Base-by-base conservation (phyloP, 805 yeast species). In the Blastobotrys attinorum region DNA sequence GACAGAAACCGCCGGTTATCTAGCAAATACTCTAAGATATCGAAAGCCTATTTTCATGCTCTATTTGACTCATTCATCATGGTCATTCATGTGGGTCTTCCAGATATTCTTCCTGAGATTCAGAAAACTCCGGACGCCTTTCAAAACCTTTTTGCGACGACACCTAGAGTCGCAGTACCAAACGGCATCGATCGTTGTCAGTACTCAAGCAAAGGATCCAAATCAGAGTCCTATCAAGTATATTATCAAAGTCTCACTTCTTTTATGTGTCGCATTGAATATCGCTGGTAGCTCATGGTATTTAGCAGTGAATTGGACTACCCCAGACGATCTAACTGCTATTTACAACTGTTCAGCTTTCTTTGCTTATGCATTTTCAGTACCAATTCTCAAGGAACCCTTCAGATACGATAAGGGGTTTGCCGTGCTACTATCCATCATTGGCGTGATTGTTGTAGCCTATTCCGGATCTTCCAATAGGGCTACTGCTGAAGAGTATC, bases 341-440 rank as follows among this genome's bases (percentile, higher is more conserved):
- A 86, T 86, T 47, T 87, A 86, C 65, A 86, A 87, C 65, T 85
- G 92, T 59, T 81, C 90, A 13, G 94, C 95, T 0, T 87, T 87
- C 60, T 81, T 89, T 3, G 95, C 95, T 0, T 81, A 87, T 56
- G 75, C 84, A 13, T 86, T 87, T 62, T 86, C 94, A 3, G 79
- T 87, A 22, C 84, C 88, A 1, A 61, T 87, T 17, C 66, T 87
- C 40, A 66, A 75, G 27, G 96, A 87, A 55, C 66, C 62, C 39
- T 76, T 85, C 54, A 74, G 80, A 3, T 69, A 76, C 68, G 55
- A 75, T 41, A 86, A 87, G 60, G 70, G 77, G 7, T 55, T 69
- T 22, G 76, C 88, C n/a, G 95, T 87, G 15, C 50, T 77, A 1
- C 66, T 81, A 32, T 92, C 95, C 6, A 65, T 86, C 4, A 44